Evolutionary conservation across 208 protist species (phyloP).

Genomic region (Naegleria lovaniensis): DNA sequence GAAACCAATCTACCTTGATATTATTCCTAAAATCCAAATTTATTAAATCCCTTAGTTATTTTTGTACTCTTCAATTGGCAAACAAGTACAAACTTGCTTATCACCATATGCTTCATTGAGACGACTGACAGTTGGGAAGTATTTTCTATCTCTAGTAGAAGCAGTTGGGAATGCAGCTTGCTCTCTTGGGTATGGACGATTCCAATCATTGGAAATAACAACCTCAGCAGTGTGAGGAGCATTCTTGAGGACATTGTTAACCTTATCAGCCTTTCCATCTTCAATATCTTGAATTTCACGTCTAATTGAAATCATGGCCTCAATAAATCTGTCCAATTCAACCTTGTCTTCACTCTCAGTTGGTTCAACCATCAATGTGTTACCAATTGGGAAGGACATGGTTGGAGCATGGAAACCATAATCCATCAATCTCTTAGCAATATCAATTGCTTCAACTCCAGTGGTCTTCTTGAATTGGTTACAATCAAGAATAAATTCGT

Average conservation of each 20-base stretch:
- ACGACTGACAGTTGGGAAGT: conserved; percentile 81
- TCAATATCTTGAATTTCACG: conserved; percentile 89
- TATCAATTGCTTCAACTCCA: conserved; percentile 86
- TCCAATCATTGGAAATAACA: conserved; percentile 74
- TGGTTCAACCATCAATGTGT: conserved; percentile 95
- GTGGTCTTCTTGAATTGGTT: conserved; percentile 80
- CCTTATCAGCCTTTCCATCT: conserved; percentile 61
- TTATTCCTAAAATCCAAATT: background rate
- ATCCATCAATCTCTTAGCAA: conserved; percentile 96
- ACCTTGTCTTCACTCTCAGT: conserved; percentile 90
- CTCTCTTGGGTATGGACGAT: conserved; percentile 79
- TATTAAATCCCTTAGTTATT: background rate
- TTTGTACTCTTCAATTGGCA: conserved; percentile 62
- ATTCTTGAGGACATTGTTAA: conserved; percentile 92
- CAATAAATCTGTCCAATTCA: conserved; percentile 87
- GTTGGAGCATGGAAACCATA: conserved; percentile 94
- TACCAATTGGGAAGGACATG: conserved; percentile 77
- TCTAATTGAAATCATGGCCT: conserved; percentile 90
- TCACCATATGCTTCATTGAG: conserved; percentile 93
- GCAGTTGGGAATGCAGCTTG: conserved; percentile 82
- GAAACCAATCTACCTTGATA: background rate
- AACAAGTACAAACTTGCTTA: conserved; percentile 82
- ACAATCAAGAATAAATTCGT: conserved; percentile 96
- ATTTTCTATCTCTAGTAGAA: conserved; percentile 71
- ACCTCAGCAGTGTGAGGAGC: conserved; percentile 86